phyloP scores from a whole-genome alignment of 176 grass and related monocot species.

The Alopecurus myosuroides region DNA sequence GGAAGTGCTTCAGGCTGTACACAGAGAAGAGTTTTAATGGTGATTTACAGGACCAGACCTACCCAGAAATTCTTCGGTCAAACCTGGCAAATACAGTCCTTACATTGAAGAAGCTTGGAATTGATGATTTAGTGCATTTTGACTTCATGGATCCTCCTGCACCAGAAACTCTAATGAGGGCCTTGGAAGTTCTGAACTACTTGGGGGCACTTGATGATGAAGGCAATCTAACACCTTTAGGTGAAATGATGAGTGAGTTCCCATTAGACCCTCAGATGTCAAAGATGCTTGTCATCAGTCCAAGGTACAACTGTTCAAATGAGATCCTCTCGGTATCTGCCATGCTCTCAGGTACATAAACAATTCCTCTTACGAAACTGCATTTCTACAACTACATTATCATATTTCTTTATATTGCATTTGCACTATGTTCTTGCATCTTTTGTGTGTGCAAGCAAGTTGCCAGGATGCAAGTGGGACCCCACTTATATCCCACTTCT shows the following conservation, averaged over 20 bases:
- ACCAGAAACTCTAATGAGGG: slow-evolving; percentile 91
- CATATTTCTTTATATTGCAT: not conserved
- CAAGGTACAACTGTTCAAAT: slow-evolving; percentile 95
- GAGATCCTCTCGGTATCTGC: slow-evolving; percentile 95
- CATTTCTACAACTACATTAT: slow-evolving; percentile 7
- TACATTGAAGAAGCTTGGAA: slow-evolving; percentile 94
- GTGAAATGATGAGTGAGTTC: slow-evolving; percentile 95
- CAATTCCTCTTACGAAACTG: not conserved
- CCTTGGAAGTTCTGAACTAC: slow-evolving; percentile 92
- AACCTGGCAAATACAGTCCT: slow-evolving; percentile 95
- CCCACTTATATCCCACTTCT: too few relatives aligned
- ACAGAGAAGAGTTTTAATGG: slow-evolving; percentile 94
- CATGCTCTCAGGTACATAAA: slow-evolving; percentile 88
- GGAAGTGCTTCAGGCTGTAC: slow-evolving; percentile 95
- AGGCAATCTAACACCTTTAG: slow-evolving; percentile 77
- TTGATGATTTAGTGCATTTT: slow-evolving; percentile 99
- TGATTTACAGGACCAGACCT: slow-evolving; percentile 91
- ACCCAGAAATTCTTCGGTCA: slow-evolving; percentile 94
- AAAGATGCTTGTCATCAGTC: slow-evolving; percentile 96
- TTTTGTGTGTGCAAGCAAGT: not conserved
- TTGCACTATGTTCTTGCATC: slow-evolving; percentile 1
- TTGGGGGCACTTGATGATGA: slow-evolving; percentile 86
- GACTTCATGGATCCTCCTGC: slow-evolving; percentile 99
- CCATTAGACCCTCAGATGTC: slow-evolving; percentile 95
- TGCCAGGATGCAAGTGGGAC: not conserved